phyloP scores from a whole-genome alignment of 1,284 basidiomycete genomes.

The Sphagnurus paluster region DNA sequence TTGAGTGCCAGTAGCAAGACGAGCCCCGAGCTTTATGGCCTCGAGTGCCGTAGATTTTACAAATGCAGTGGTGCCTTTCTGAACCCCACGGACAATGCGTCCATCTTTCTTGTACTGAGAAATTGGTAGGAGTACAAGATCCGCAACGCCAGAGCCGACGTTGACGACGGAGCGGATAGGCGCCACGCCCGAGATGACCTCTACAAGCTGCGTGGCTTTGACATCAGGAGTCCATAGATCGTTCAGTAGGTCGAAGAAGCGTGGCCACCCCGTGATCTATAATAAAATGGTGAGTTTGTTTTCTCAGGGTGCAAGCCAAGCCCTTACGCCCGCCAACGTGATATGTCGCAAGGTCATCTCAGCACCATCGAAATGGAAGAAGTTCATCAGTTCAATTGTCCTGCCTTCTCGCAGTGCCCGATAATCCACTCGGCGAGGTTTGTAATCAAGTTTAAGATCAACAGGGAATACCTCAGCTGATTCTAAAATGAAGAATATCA shows the following conservation, averaged over 20 bases:
- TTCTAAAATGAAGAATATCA: slow-evolving; percentile 54
- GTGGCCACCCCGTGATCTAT: slow-evolving; percentile 87
- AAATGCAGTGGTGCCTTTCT: slow-evolving; percentile 91
- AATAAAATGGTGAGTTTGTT: slow-evolving; percentile 9
- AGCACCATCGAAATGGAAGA: slow-evolving; percentile 99
- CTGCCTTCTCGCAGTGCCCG: slow-evolving; percentile 87
- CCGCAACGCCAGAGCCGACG: slow-evolving; percentile 94
- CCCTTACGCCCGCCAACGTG: slow-evolving; percentile 83
- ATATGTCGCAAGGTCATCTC: slow-evolving; percentile 97
- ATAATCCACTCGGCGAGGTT: slow-evolving; percentile 96
- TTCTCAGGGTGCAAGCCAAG: not conserved
- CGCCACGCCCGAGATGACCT: slow-evolving; percentile 95
- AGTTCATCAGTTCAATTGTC: slow-evolving; percentile 98
- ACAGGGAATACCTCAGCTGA: slow-evolving; percentile 89
- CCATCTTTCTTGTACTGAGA: slow-evolving; percentile 98
- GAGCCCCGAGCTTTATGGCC: slow-evolving; percentile 93
- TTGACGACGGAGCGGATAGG: slow-evolving; percentile 96
- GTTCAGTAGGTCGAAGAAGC: slow-evolving; percentile 88
- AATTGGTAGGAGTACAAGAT: slow-evolving; percentile 93
- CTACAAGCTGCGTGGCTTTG: slow-evolving; percentile 95
- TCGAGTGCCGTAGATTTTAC: slow-evolving; percentile 93
- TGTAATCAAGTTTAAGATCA: slow-evolving; percentile 95
- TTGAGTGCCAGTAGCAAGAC: slow-evolving; percentile 94
- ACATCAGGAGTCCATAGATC: slow-evolving; percentile 99
- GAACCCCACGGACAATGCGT: slow-evolving; percentile 89